Evolutionary conservation across 805 yeast species (phyloP), one percentile per base, ranked within the genome.

Genomic region (Teunomyces cretensis): DNA sequence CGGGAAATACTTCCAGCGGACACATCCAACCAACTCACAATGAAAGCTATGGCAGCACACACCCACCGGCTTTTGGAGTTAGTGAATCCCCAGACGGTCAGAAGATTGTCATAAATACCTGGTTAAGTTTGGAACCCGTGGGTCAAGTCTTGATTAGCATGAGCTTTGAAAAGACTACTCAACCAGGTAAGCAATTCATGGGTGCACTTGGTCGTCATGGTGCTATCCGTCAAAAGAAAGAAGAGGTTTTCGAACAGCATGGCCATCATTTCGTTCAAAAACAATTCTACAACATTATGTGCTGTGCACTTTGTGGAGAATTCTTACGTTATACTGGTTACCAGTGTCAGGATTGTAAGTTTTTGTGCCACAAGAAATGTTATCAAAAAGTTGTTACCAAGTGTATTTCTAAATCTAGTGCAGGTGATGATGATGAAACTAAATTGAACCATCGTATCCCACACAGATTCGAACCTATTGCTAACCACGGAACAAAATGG

Each of bases 251-350:
- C 61, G 97, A 92, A 66, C 94, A 89, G 56, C 96, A 89, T 62
- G 99, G 99, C 13, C 99, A 94, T 69, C 95, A 89, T 65, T 94
- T 94, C 68, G 95, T 88, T 35, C 96, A 88, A 64, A 92, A 88
- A 56, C 96, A 90, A 62, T 90, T 91, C 62, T 94, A 94, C 75
- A 88, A 88, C 56, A 88, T 94, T 60, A 92, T 94, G 97, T 81
- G 94, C 54, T 94, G 99, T 72, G 97, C 98, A 1, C 80, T 91
- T 49, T 94, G 99, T 76, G 96, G 96, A 4, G 98, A 94, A 49
- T 94, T 94, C 62, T 73, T 94, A 53, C 81, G 95, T 52, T 85
- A 91, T 53, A 79, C 86, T n/a, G 94, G 94, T 6, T 86, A 71
- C 59, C 95, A 87, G 65, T 87, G 95, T 68, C 90, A 86, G 61